phyloP scores from a whole-genome alignment of 805 yeast genomes.

The Ogataea sp. region DNA sequence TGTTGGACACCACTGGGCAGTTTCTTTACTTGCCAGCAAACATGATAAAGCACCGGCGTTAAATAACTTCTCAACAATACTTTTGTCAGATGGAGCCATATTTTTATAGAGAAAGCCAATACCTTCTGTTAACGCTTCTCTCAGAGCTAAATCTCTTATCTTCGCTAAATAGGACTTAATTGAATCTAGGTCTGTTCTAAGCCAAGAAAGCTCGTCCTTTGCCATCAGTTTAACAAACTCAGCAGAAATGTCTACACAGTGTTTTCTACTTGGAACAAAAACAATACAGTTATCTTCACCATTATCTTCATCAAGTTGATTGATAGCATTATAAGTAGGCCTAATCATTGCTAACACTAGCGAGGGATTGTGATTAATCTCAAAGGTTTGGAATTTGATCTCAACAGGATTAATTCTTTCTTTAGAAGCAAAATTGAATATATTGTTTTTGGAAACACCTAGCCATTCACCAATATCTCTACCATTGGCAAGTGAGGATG shows the following conservation, averaged over 20 bases:
- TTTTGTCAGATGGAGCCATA: constrained; percentile 49
- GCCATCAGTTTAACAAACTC: constrained; percentile 30
- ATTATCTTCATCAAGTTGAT: constrained; percentile 20
- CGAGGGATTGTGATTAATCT: constrained; percentile 43
- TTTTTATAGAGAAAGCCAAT: constrained; percentile 53
- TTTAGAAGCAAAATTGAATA: constrained; percentile 63
- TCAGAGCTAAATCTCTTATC: constrained; percentile 39
- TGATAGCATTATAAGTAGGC: constrained; percentile 38
- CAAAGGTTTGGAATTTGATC: constrained; percentile 45
- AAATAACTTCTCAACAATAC: constrained; percentile 46
- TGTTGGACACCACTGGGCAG: constrained; percentile 39
- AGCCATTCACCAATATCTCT: constrained; percentile 83
- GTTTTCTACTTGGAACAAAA: constrained; percentile 50
- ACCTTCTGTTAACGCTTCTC: constrained; percentile 42
- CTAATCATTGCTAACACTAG: constrained; percentile 42
- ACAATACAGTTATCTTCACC: constrained; percentile 33
- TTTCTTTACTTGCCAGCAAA: constrained; percentile 55
- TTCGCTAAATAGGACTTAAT: constrained; percentile 33
- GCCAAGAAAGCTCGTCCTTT: constrained; percentile 30
- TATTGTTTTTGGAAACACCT: constrained; percentile 52
- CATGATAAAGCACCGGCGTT: constrained; percentile 42
- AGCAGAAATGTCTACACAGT: constrained; percentile 43
- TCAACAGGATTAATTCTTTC: constrained; percentile 50
- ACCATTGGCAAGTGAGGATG: constrained; percentile 65
- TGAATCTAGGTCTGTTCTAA: constrained; percentile 30